phyloP scores from a whole-genome alignment of 257 asterid species.

The Datura wrightii region DNA sequence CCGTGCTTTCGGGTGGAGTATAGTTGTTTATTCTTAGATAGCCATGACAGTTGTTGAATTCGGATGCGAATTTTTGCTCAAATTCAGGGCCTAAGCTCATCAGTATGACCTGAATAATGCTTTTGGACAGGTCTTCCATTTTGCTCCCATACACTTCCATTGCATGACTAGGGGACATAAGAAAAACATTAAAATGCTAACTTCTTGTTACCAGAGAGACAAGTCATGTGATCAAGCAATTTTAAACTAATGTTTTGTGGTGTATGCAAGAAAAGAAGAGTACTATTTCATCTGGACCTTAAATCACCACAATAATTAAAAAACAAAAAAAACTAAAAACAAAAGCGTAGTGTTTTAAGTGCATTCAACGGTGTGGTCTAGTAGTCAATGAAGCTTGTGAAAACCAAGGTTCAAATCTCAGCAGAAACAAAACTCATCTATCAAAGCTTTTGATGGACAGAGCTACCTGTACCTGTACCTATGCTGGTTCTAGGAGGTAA shows the following conservation, averaged over 20 bases:
- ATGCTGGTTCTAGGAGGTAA: not conserved
- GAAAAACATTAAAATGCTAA: conserved; percentile 34
- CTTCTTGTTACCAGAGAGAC: not conserved
- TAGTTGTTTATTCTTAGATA: conserved; percentile 74
- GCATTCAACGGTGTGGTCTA: not conserved
- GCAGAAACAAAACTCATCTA: not conserved
- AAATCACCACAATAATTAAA: not conserved
- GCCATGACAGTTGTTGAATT: conserved; percentile 68
- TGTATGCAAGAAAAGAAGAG: not conserved
- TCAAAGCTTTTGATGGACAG: not conserved
- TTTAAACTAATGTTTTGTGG: not conserved
- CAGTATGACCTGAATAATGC: conserved; percentile 47
- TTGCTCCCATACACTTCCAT: conserved; percentile 65
- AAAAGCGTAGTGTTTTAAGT: not conserved
- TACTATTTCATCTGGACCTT: not conserved
- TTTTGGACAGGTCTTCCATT: conserved; percentile 53
- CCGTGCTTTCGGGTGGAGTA: conserved; percentile 42
- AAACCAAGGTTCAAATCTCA: not conserved
- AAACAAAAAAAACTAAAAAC: not conserved
- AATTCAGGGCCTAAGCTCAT: conserved; percentile 52
- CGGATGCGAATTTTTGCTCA: conserved; percentile 46
- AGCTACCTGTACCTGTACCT: not conserved
- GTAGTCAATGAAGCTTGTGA: not conserved
- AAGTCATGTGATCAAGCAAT: not conserved
- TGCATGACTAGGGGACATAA: conserved; percentile 42